Percentiles rank a stretch among this genome's conserved stretches.
Evolutionary conservation across 2,329 filamentous ascomycete species (phyloP).

Genomic region (Zasmidium cellare): DNA sequence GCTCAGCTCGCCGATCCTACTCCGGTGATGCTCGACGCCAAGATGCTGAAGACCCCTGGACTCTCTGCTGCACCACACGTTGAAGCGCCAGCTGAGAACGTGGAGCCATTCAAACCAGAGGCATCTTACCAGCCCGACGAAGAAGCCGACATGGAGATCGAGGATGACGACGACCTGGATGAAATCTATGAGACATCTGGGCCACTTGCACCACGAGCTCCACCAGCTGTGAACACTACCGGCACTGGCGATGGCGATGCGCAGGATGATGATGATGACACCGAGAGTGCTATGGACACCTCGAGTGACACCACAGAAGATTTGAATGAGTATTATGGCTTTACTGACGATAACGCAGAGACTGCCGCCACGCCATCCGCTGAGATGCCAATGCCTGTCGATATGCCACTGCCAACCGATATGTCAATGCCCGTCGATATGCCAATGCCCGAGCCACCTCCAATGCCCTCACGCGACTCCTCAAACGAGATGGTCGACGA

Average conservation of each 20-base stretch:
- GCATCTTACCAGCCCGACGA: not conserved
- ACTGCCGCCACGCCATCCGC: not conserved
- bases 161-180: conserved; percentile 13
- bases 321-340: conserved; percentile 1
- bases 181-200: conserved; percentile 6
- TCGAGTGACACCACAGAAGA: conserved; percentile 14
- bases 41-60: too few species aligned
- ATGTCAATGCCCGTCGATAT: too few species aligned
- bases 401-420: too few species aligned
- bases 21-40: too few species aligned
- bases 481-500: too few species aligned
- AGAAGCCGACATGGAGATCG: not conserved
- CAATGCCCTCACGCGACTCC: too few species aligned
- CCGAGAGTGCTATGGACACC: conserved; percentile 21
- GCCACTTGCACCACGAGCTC: not conserved
- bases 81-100: not conserved
- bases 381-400: not conserved
- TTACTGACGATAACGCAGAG: not conserved
- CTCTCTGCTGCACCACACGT: too few species aligned
- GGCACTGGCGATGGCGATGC: not conserved
- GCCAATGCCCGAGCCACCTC: too few species aligned
- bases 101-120: not conserved
- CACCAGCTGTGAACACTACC: not conserved
- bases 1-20: too few species aligned
- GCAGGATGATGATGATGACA: conserved; percentile 15